phyloP scores from a whole-genome alignment of 75 land plant genomes.

The Pseudotsuga menziesii region DNA sequence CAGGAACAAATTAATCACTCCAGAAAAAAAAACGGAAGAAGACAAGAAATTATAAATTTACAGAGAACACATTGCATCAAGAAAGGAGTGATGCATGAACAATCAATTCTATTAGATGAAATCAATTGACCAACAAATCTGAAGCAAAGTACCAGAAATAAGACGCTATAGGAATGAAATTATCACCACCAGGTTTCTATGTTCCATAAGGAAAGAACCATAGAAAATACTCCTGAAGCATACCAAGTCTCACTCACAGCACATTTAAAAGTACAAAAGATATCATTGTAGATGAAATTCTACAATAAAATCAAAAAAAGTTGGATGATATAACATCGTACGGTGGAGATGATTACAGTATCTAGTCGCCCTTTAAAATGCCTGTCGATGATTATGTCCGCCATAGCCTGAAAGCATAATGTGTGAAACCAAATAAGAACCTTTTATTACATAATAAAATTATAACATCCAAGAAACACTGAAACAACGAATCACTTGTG shows the following conservation, averaged over 20 bases:
- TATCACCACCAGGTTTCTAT: too few relatives aligned
- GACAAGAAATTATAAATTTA: too few relatives aligned
- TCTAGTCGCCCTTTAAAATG: constrained; percentile 66
- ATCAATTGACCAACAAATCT: too few relatives aligned
- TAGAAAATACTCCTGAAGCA: background rate
- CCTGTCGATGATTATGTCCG: constrained; percentile 60
- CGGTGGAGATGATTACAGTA: constrained; percentile 36
- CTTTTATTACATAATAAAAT: background rate
- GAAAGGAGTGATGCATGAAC: too few relatives aligned
- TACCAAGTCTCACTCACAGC: background rate
- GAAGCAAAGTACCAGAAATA: too few relatives aligned
- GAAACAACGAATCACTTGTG: background rate
- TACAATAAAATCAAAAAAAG: background rate
- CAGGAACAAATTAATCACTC: too few relatives aligned
- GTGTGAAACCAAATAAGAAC: constrained; percentile 4
- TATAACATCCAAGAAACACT: constrained; percentile 2
- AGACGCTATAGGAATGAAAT: too few relatives aligned
- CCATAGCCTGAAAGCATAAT: constrained; percentile 66
- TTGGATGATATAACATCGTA: background rate
- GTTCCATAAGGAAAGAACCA: too few relatives aligned
- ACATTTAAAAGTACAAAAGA: background rate
- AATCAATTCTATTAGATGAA: too few relatives aligned
- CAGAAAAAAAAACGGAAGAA: too few relatives aligned
- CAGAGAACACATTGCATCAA: too few relatives aligned
- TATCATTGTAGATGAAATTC: background rate